These are phyloP conservation scores for Pleurotus giganteus DNA, from an alignment of 768 basidiomycete genomes.

Conservation along the genomic window DNA sequence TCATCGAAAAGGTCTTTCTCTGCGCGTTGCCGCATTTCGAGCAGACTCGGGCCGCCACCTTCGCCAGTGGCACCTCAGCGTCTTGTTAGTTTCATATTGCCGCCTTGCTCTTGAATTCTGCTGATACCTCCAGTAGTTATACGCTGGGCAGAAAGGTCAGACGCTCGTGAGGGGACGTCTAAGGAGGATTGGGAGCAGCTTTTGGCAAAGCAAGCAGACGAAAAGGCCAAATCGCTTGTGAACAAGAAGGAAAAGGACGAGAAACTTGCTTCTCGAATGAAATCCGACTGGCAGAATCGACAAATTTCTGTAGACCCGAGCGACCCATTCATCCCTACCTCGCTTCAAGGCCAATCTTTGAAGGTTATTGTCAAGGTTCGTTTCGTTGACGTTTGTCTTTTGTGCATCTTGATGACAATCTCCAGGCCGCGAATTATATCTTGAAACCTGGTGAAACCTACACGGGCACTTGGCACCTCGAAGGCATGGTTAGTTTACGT, in stretches of 20 bases:
- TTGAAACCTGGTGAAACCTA: constrained; percentile 15
- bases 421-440: constrained; percentile 17
- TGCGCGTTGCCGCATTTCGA: constrained; percentile 14
- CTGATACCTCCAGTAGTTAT: neutral
- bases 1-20: constrained; percentile 17
- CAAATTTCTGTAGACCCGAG: neutral
- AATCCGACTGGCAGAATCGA: neutral
- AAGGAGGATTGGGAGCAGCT: neutral
- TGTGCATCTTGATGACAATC: neutral
- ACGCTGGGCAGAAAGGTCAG: neutral
- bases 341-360: neutral
- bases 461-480: constrained; percentile 18
- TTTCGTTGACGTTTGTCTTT: neutral
- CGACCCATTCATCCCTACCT: neutral
- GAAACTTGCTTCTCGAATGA: neutral
- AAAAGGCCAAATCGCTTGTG: neutral
- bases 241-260: neutral
- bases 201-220: neutral
- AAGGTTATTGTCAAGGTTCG: constrained; percentile 4
- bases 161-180: neutral
- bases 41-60: neutral
- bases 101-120: neutral
- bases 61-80: neutral
- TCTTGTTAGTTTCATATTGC: neutral
- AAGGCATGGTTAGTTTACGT: constrained; percentile 15